phyloP scores from a whole-genome alignment of 2,329 filamentous ascomycete species.

The Alternaria sp. region DNA sequence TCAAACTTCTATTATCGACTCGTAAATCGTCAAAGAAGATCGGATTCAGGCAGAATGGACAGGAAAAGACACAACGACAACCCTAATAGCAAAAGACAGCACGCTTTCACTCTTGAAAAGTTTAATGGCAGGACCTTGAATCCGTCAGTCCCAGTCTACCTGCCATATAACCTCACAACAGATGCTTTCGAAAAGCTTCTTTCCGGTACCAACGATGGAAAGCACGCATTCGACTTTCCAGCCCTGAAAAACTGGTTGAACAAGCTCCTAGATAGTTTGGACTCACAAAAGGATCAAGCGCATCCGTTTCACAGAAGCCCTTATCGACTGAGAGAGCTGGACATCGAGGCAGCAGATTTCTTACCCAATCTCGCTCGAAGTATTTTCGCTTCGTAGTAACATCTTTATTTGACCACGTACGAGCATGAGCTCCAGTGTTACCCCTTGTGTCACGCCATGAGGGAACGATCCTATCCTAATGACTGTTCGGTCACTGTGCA shows the following conservation, averaged over 20 bases:
- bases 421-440: neutral
- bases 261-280: slow-evolving; percentile 60
- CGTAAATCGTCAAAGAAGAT: no score
- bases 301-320: slow-evolving; percentile 63
- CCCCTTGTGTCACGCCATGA: neutral
- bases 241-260: slow-evolving; percentile 65
- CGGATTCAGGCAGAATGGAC: no score
- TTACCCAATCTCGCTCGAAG: slow-evolving; percentile 45
- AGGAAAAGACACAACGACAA: neutral
- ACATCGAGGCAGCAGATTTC: slow-evolving; percentile 64
- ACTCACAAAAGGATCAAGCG: slow-evolving; percentile 54
- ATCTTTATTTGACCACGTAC: neutral
- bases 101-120: slow-evolving; percentile 1
- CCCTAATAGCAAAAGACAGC: neutral
- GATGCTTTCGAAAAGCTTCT: slow-evolving; percentile 35
- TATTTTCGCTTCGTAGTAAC: neutral
- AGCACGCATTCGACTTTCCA: slow-evolving; percentile 53
- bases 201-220: slow-evolving; percentile 1
- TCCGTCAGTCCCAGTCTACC: slow-evolving; percentile 53
- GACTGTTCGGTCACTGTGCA: neutral
- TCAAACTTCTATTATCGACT: neutral
- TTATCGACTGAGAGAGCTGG: slow-evolving; percentile 61
- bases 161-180: slow-evolving; percentile 55
- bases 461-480: neutral
- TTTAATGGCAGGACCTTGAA: slow-evolving; percentile 27